Evolutionary conservation across 2,329 filamentous ascomycete species (phyloP), one percentile per base, ranked within the genome.

Genomic region (Magnaporthiopsis poae): DNA sequence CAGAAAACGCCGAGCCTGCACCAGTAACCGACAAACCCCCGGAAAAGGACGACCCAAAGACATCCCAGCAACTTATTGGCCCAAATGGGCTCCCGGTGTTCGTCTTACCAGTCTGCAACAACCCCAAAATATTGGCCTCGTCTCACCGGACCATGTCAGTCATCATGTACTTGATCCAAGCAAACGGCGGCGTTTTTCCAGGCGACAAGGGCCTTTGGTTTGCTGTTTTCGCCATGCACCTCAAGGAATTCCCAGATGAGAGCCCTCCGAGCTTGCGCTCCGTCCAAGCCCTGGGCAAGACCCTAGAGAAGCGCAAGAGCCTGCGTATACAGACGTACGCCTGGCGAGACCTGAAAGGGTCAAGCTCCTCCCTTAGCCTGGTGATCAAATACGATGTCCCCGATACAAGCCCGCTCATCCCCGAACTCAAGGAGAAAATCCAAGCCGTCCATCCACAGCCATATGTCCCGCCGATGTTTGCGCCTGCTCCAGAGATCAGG

Each of bases 141-240:
- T 64, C 72, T 12, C 72, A 75, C 8, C 77, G 78, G 56, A 73
- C 75, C 2, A 73, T 73, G n/a, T 75, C 78, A 63, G 78, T 82
- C 63, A 75, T 82, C 61, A 69, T 75, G 15, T 76, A 80, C 67
- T 73, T 82, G 12, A 73, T 83, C 15, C 72, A 75, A 60, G 71
- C 73, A 33, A 80, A 77, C 61, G 71, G 72, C 1, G 83, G 83
- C 0, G 80, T 82, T 1, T 81, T 86, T 61, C 81, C 84, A 1
- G 81, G 82, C 21, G 82, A 81, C 31, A 77, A 79, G 60, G 75
- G 81, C 3, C 73, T 86, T 5, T 84, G 81, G 75, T 79, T 80
- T 67, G 80, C 80, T 1, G 71, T 84, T 4, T 75, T 78, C 18
- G 75, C 76, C 12, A 73, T 80, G 9, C 86, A 83, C 79, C 72